Percentiles rank a stretch among this genome's conserved stretches.
These are phyloP conservation scores for Fusarium multiceps DNA, from an alignment of 2,329 filamentous ascomycete genomes.

Conservation along the genomic window DNA sequence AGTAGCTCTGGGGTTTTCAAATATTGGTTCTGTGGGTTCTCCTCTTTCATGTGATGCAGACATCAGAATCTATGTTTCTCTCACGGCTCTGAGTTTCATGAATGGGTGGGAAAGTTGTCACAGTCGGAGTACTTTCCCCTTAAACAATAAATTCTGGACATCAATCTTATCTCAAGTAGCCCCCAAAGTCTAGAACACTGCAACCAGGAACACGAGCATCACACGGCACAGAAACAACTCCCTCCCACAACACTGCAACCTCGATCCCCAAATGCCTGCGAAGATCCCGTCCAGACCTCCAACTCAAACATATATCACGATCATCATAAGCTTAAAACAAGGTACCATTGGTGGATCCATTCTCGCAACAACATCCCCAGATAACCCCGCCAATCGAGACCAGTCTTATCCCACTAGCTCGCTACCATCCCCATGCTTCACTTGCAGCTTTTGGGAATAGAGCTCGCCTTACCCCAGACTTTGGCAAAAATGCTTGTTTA, in stretches of 20 bases:
- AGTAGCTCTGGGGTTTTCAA: accelerated
- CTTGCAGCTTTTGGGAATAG: neutral
- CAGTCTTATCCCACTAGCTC: neutral
- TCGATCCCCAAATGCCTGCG: neutral
- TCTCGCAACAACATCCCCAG: neutral
- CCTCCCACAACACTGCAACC: neutral
- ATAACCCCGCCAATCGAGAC: constrained; percentile 27
- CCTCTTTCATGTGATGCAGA: neutral
- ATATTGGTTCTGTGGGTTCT: neutral
- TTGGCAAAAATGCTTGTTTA: constrained; percentile 5
- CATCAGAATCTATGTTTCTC: neutral
- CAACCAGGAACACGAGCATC: neutral
- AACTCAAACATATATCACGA: neutral
- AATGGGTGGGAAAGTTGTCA: neutral
- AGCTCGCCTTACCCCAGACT: constrained; percentile 29
- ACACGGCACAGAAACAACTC: neutral
- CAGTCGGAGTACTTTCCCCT: neutral
- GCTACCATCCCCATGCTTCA: neutral
- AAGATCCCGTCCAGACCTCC: constrained; percentile 2
- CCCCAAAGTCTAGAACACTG: neutral
- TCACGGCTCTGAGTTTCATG: neutral
- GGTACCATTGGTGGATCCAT: constrained; percentile 28
- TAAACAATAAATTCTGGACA: neutral
- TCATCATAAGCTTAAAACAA: neutral
- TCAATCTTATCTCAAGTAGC: neutral